Conservation (phyloP, 441 rosid species). For the Geranium incanum region DNA sequence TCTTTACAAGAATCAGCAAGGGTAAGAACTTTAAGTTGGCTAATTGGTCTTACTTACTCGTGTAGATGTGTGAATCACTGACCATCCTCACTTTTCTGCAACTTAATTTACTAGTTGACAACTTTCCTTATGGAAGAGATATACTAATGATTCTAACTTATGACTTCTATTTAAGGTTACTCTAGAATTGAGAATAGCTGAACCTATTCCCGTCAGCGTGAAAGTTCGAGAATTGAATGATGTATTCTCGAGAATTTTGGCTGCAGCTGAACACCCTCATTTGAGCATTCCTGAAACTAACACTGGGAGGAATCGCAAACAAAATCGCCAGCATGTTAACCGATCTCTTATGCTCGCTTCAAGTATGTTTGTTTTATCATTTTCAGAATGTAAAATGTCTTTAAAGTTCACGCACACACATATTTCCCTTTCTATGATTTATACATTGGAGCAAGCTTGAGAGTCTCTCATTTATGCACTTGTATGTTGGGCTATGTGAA, state of each 20-base stretch:
- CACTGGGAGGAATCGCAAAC: slow-evolving; percentile 55
- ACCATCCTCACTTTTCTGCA: neutral
- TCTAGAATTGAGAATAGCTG: slow-evolving; percentile 58
- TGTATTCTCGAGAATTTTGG: slow-evolving; percentile 41
- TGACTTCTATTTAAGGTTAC: slow-evolving; percentile 36
- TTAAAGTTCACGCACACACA: neutral
- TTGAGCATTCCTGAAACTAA: slow-evolving; percentile 66
- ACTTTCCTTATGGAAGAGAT: neutral
- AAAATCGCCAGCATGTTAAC: slow-evolving; percentile 41
- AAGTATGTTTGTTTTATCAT: slow-evolving; percentile 28
- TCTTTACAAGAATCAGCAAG: slow-evolving; percentile 55
- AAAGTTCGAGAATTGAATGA: slow-evolving; percentile 42
- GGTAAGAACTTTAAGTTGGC: slow-evolving; percentile 29
- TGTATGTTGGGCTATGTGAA: neutral
- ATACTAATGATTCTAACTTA: slow-evolving; percentile 13
- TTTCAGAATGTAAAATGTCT: neutral
- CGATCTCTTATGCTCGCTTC: slow-evolving; percentile 62
- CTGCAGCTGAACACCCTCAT: slow-evolving; percentile 63
- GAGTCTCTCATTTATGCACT: neutral
- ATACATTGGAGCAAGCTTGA: neutral
- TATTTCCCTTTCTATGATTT: neutral
- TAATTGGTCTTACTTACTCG: neutral
- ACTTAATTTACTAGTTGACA: neutral
- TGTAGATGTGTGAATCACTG: neutral
- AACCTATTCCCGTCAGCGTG: slow-evolving; percentile 49